These are phyloP conservation scores for Pleurostoma richardsiae DNA, from an alignment of 2,329 filamentous ascomycete genomes.

Conservation along the genomic window DNA sequence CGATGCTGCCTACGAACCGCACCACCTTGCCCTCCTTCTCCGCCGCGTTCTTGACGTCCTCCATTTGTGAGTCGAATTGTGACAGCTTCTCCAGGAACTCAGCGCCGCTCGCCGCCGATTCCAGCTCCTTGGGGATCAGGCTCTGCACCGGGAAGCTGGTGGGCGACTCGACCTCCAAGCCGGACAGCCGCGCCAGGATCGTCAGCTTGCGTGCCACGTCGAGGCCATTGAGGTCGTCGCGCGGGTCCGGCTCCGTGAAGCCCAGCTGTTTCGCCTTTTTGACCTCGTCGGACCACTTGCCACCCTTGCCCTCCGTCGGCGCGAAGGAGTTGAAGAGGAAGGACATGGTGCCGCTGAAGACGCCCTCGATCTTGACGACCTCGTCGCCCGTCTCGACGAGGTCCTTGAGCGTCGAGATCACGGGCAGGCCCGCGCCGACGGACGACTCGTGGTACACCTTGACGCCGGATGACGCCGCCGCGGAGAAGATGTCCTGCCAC, in stretches of 20 bases:
- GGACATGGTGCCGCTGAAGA: conserved; percentile 96
- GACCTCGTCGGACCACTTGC: conserved; percentile 87
- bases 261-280: conserved; percentile 87
- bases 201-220: conserved; percentile 95
- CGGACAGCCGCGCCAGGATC: conserved; percentile 82
- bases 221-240: conserved; percentile 81
- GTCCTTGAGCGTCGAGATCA: conserved; percentile 90
- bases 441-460: conserved; percentile 94
- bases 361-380: conserved; percentile 88
- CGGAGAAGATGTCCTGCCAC: conserved; percentile 82
- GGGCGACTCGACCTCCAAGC: conserved; percentile 75
- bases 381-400: conserved; percentile 91
- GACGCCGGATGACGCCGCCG: conserved; percentile 65
- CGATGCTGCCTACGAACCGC: conserved; percentile 89
- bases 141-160: conserved; percentile 91
- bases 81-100: conserved; percentile 81
- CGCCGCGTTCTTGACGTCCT: conserved; percentile 78
- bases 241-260: conserved; percentile 84
- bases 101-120: conserved; percentile 68
- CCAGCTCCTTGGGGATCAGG: conserved; percentile 83
- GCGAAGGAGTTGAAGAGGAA: conserved; percentile 98
- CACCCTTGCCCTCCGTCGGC: conserved; percentile 68
- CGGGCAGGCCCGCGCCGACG: conserved; percentile 86
- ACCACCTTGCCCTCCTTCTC: conserved; percentile 87
- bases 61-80: conserved; percentile 85